Percentiles rank a stretch among this genome's conserved stretches.
Evolutionary conservation across 2,329 filamentous ascomycete genomes (phyloP).

Genomic region (Neopestalotiopsis sp.): DNA sequence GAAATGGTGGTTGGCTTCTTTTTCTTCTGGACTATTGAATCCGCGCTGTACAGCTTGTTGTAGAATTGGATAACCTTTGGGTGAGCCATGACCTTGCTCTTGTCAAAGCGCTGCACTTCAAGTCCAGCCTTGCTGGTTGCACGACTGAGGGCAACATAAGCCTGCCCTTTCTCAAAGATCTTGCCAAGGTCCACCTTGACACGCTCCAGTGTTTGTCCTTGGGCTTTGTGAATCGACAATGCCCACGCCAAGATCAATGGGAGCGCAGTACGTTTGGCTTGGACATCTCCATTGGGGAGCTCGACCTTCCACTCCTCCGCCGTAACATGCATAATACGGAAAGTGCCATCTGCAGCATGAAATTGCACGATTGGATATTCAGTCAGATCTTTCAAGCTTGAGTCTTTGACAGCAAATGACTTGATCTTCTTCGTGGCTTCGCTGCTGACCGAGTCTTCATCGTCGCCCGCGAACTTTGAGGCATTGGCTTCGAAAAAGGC

Average conservation of each 20-base stretch:
- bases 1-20: constrained; percentile 41
- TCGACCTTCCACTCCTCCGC: constrained; percentile 97
- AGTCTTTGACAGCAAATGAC: constrained; percentile 48
- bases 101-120: constrained; percentile 88
- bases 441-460: constrained; percentile 43
- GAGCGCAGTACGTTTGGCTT: constrained; percentile 82
- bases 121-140: constrained; percentile 87
- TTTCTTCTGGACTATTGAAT: constrained; percentile 49
- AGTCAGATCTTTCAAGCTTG: constrained; percentile 52
- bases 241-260: constrained; percentile 97
- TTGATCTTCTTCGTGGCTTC: constrained; percentile 61
- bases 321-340: constrained; percentile 78
- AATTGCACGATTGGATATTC: constrained; percentile 89
- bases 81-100: constrained; percentile 92
- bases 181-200: constrained; percentile 93
- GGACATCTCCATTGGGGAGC: constrained; percentile 91
- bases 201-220: constrained; percentile 90
- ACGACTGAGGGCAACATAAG: constrained; percentile 94
- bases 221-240: constrained; percentile 95
- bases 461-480: constrained; percentile 48
- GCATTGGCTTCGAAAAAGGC: constrained; percentile 42
- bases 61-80: constrained; percentile 87
- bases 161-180: constrained; percentile 97
- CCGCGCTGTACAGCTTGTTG: constrained; percentile 77
- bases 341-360: constrained; percentile 76